A percentile compares a stretch with the other conserved stretches of the same genome.
Conservation (phyloP, 495 filamentous ascomycete genomes). For the Elaphomyces granulatus region DNA sequence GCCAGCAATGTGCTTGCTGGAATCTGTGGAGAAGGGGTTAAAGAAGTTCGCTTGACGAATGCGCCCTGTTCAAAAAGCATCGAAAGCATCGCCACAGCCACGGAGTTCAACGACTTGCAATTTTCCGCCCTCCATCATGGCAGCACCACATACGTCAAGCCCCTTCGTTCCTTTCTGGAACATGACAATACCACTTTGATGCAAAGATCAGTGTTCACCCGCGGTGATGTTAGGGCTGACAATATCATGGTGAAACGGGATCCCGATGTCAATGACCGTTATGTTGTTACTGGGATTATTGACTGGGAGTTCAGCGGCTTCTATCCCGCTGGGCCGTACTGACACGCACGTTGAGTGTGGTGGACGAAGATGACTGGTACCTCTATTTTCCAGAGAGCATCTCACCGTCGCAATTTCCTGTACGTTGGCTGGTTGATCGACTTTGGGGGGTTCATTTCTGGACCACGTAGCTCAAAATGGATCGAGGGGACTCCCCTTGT, state of each 20-base stretch:
- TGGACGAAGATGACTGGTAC: constrained; percentile 22
- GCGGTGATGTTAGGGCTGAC: constrained; percentile 22
- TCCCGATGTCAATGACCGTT: constrained; percentile 11
- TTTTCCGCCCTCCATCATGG: constrained; percentile 19
- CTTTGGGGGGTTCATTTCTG: constrained; percentile 17
- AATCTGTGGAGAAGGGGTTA: constrained; percentile 20
- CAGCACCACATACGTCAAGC: constrained; percentile 14
- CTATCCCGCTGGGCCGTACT: constrained; percentile 19
- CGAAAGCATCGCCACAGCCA: constrained; percentile 15
- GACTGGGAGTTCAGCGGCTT: constrained; percentile 26
- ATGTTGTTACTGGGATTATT: constrained; percentile 19
- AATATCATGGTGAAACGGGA: constrained; percentile 27
- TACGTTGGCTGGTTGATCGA: constrained; percentile 22
- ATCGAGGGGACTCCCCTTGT: too few species aligned
- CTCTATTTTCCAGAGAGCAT: constrained; percentile 16
- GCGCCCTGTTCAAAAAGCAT: constrained; percentile 10
- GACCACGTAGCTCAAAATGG: constrained; percentile 4
- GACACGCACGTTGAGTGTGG: constrained; percentile 15
- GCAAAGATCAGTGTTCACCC: constrained; percentile 22
- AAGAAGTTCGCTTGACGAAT: constrained; percentile 14
- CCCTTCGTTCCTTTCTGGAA: constrained; percentile 16
- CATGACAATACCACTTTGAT: constrained; percentile 5
- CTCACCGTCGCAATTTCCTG: constrained; percentile 10
- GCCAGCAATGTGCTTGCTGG: constrained; percentile 13
- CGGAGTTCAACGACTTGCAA: constrained; percentile 19